Conservation (phyloP, 805 yeast genomes). For the Myxozyma monticola region DNA sequence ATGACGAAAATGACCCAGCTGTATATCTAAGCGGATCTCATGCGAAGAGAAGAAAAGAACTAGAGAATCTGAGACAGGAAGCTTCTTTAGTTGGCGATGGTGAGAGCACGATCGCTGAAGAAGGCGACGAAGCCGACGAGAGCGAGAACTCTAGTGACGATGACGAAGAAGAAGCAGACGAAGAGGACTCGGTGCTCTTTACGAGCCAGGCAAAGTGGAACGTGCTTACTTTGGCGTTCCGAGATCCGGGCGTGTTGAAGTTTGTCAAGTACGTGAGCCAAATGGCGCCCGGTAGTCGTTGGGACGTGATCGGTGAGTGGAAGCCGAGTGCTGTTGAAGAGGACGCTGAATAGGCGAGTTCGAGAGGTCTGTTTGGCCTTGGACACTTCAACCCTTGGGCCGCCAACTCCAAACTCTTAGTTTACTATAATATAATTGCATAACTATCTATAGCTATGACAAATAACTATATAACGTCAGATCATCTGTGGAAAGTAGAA, state of each 20-base stretch:
- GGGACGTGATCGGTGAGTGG: conserved; percentile 88
- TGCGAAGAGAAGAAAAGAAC: conserved; percentile 16
- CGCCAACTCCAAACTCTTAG: no score
- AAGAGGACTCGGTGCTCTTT: conserved; percentile 63
- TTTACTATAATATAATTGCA: no score
- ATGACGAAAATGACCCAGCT: conserved; percentile 31
- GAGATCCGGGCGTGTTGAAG: conserved; percentile 85
- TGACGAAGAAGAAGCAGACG: conserved; percentile 66
- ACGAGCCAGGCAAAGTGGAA: conserved; percentile 86
- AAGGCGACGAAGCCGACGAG: conserved; percentile 41
- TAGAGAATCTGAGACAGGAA: conserved; percentile 17
- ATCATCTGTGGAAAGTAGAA: no score
- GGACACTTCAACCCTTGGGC: no score
- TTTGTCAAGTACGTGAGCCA: conserved; percentile 89
- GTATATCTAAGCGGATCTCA: conserved; percentile 29
- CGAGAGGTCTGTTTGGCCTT: no score
- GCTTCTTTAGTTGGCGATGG: conserved; percentile 2
- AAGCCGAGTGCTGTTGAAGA: conserved; percentile 3
- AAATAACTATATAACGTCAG: no score
- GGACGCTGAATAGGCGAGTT: not conserved
- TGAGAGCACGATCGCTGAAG: conserved; percentile 40
- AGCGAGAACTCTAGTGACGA: conserved; percentile 43
- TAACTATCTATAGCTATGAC: no score
- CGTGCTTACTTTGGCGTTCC: conserved; percentile 66
- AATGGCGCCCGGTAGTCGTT: conserved; percentile 85